phyloP scores from a whole-genome alignment of 257 asterid species.

The Solanum pennellii region DNA sequence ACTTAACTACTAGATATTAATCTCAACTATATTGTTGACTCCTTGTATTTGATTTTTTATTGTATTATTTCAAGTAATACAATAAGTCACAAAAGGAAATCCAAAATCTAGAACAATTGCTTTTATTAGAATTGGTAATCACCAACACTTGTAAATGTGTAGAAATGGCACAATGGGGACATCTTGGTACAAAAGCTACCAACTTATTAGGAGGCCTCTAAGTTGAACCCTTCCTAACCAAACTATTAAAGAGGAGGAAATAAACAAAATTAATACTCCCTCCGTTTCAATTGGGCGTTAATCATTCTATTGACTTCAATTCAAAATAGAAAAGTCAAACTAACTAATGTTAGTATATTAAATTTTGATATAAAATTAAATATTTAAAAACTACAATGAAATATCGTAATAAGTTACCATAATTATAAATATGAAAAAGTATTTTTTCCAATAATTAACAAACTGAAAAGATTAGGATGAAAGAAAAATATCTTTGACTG shows the following conservation, averaged over 20 bases:
- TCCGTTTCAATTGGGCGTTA: not conserved
- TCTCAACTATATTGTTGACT: not conserved
- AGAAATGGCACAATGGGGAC: not conserved
- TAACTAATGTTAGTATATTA: not conserved
- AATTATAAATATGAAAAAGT: not conserved
- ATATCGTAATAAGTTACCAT: not conserved
- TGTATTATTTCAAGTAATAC: not conserved
- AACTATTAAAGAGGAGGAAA: not conserved
- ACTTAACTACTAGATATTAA: not conserved
- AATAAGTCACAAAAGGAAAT: not conserved
- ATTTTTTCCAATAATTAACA: not conserved
- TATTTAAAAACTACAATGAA: too few species aligned
- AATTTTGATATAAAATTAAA: not conserved
- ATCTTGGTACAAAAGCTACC: not conserved
- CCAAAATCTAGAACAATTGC: not conserved
- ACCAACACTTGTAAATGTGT: not conserved
- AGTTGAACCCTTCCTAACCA: not conserved
- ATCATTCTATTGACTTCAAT: not conserved
- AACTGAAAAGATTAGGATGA: not conserved
- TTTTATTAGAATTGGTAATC: not conserved
- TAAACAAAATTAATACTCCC: not conserved
- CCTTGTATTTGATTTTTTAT: not conserved
- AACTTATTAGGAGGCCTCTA: not conserved
- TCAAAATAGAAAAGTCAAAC: not conserved
- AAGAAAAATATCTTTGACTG: not conserved